Conservation (phyloP, 2,329 filamentous ascomycete genomes). For the Aspergillus spinulosporus region DNA sequence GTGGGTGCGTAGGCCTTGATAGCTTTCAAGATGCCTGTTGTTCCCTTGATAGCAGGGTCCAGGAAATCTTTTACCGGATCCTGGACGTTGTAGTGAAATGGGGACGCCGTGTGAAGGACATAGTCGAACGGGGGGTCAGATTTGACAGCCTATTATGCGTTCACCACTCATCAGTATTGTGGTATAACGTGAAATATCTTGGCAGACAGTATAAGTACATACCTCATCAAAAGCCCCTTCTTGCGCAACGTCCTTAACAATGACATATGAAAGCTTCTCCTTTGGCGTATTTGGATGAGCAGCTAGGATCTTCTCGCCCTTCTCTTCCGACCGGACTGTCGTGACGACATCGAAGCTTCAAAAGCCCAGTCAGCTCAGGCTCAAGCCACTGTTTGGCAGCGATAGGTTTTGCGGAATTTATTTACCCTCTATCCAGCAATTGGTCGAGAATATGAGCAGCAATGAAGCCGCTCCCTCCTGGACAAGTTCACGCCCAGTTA, state of each 20-base stretch:
- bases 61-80: conserved; percentile 65
- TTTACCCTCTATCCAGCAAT: conserved; percentile 54
- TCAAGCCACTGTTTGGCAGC: neutral
- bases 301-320: conserved; percentile 61
- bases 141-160: conserved; percentile 49
- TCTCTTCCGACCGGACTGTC: conserved; percentile 62
- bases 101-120: conserved; percentile 72
- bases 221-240: conserved; percentile 68
- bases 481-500: conserved; percentile 20
- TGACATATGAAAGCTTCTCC: conserved; percentile 61
- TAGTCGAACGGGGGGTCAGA: conserved; percentile 67
- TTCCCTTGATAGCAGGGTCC: conserved; percentile 64
- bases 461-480: conserved; percentile 64
- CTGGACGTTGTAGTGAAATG: conserved; percentile 71
- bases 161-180: conserved; percentile 5
- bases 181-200: neutral
- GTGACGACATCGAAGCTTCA: conserved; percentile 61
- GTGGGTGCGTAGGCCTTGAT: conserved; percentile 61
- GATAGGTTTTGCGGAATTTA: neutral
- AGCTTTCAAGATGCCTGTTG: conserved; percentile 61
- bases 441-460: conserved; percentile 64
- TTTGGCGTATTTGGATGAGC: conserved; percentile 54
- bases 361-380: conserved; percentile 9
- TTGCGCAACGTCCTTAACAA: conserved; percentile 72
- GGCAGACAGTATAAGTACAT: neutral